Percentiles rank a stretch among this genome's conserved stretches.
These are phyloP conservation scores for Neophaeococcomyces mojaviensis DNA, from an alignment of 2,329 filamentous ascomycete species.

Conservation along the genomic window DNA sequence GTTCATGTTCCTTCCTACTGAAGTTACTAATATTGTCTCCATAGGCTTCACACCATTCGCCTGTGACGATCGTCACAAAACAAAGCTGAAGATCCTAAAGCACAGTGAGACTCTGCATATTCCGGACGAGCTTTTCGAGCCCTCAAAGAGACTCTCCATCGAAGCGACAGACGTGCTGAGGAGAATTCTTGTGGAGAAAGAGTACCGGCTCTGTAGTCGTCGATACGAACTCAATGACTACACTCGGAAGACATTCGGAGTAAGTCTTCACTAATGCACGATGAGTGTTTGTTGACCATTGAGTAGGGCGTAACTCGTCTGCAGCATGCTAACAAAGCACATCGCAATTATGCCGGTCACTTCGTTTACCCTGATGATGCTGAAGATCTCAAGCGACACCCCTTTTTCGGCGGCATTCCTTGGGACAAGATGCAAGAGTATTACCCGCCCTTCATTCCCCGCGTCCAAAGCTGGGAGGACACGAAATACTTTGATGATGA, in stretches of 20 bases:
- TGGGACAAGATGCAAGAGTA: conserved; percentile 69
- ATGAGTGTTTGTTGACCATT: conserved; percentile 6
- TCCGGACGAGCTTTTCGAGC: conserved; percentile 44
- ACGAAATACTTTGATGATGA: conserved; percentile 89
- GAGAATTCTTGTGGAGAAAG: conserved; percentile 64
- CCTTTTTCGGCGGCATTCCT: conserved; percentile 71
- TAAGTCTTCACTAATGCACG: conserved; percentile 20
- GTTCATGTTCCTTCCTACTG: too few relatives aligned
- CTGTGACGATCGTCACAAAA: conserved; percentile 70
- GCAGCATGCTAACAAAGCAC: conserved; percentile 26
- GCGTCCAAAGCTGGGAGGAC: conserved; percentile 60
- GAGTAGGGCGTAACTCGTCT: conserved; percentile 9
- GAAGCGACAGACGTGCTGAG: conserved; percentile 71
- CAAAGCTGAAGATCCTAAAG: conserved; percentile 75
- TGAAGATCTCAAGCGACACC: conserved; percentile 80
- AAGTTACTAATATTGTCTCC: background rate
- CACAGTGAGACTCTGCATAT: conserved; percentile 66
- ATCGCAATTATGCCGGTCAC: conserved; percentile 40
- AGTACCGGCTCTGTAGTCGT: conserved; percentile 66
- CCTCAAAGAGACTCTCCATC: conserved; percentile 34
- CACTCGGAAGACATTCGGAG: conserved; percentile 20
- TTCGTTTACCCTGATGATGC: conserved; percentile 80
- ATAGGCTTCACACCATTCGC: conserved; percentile 81
- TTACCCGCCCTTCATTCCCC: conserved; percentile 71
- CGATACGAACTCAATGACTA: conserved; percentile 64